Evolutionary conservation across 805 yeast species (phyloP).

Genomic region (Ogataea nonfermentans): DNA sequence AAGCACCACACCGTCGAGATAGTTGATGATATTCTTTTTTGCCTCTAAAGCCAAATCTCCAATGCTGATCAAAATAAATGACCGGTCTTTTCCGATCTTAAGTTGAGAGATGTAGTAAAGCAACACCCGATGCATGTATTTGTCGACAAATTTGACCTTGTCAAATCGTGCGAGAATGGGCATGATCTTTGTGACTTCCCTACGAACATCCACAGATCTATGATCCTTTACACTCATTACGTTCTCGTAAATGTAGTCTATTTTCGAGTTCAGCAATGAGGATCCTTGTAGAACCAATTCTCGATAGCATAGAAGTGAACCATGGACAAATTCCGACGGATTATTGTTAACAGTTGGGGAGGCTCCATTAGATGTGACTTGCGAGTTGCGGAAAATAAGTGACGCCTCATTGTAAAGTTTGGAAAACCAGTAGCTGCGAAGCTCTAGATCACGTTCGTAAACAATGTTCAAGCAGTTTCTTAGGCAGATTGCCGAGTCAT

Average conservation of each 20-base stretch:
- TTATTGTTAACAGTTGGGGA: conserved; percentile 17
- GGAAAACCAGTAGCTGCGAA: conserved; percentile 74
- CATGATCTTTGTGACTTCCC: conserved; percentile 78
- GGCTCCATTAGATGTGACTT: conserved; percentile 8
- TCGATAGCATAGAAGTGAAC: conserved; percentile 76
- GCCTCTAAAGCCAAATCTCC: conserved; percentile 83
- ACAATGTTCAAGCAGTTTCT: conserved; percentile 77
- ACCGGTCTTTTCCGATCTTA: conserved; percentile 68
- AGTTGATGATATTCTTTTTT: conserved; percentile 80
- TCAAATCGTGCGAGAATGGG: conserved; percentile 82
- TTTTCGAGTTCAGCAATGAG: conserved; percentile 64
- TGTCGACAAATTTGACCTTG: conserved; percentile 70
- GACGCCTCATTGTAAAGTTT: conserved; percentile 44
- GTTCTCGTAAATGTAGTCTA: conserved; percentile 74
- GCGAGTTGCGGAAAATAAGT: conserved; percentile 26
- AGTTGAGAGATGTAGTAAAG: conserved; percentile 75
- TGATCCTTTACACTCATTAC: conserved; percentile 74
- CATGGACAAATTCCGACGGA: conserved; percentile 76
- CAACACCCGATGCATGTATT: conserved; percentile 77
- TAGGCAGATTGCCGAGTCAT: conserved; percentile 80
- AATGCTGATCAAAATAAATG: conserved; percentile 72
- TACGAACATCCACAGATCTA: conserved; percentile 70
- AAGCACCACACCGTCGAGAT: conserved; percentile 83
- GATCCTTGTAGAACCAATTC: conserved; percentile 75
- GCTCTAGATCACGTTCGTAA: conserved; percentile 68